Evolutionary conservation across 441 rosid genomes (phyloP), one percentile per base, ranked within the genome.

Genomic region (Jatropha podagrica): DNA sequence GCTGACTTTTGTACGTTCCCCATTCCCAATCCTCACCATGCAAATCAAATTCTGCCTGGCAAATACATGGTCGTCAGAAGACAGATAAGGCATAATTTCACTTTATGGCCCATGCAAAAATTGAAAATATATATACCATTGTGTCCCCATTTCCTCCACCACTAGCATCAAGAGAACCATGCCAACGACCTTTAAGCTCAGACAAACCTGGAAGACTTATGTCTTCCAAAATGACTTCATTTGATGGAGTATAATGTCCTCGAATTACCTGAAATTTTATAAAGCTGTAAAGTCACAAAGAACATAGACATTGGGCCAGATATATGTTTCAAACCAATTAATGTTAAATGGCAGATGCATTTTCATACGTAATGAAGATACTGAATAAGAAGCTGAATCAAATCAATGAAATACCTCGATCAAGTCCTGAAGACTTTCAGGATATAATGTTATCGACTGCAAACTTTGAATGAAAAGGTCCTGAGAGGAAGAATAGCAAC

Each of bases 121-220:
- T 40, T 38, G 69, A 83, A 75, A 56, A 75, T 66, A 71, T 49
- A 69, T 44, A 75, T 88, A 96, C 99, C 94, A 89, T 89, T 20
- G 98, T 96, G 83, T 96, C 99, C 66, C 99, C 99, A 80, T 96
- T 96, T 90, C 98, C 99, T 86, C 99, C 99, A 75, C 99, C 99
- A 80, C 97, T 94, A 73, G 99, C 98, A 82, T 92, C 99, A 77
- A 96, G 88, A 70, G 98, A 96, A 76, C 97, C 97, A 84, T 81
- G 97, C 98, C 99, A 96, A 64, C 80, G 88, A 69, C 98, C 99
- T 85, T 82, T 90, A 54, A 96, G 92, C 85, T 96, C 99, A 78
- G 97, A 93, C 78, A 96, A 88, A 84, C 96, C 99, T 72, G 97
- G 99, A 77, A 96, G 95, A 82, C 86, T 88, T 75, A 85, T 62